Base-by-base conservation (phyloP, 192 early-diverging fungal species). In the Jimgerdemannia flammicorona region DNA sequence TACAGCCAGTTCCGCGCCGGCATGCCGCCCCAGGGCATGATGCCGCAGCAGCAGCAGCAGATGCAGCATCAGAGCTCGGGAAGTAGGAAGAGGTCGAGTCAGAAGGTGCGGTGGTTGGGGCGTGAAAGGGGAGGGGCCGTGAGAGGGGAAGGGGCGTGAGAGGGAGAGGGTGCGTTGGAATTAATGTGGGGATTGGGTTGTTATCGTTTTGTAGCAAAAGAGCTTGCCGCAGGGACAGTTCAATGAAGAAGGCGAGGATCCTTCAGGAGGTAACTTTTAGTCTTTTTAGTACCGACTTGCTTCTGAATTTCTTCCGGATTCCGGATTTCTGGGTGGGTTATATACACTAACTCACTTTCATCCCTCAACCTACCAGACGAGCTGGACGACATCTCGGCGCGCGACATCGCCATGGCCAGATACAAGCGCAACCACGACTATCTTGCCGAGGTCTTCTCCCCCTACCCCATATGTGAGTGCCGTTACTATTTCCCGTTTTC, bases 371-470 rank as follows among this genome's bases (percentile, higher is more conserved):
- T 41, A 70, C 64, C 74, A 87, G 90, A 91, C 68, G 90, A 88
- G 67, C 71, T 90, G 49, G 90, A 91, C 64, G 79, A 85, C 70
- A 77, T 90, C 63, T 85, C 86, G 20, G 72, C 89, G 4, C 78
- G 81, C 69, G 90, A 91, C 70, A 81, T 91, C n/a, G 84, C 90
- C 41, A 88, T 91, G 75, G 86, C 86, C 44, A 77, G 90, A 42
- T 91, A 87, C 66, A 88, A 87, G 72, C 82, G 88, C 10, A 88
- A 90, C 42, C 90, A 91, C 43, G 90, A 91, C 43, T 91, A 87
- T 66, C 72, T 91, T 49, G 85, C 87, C 10, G 90, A 91, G 44
- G 87, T 91, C n/a, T 91, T 91, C 70, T 88, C 90, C 11, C 87
- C 88, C 0, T 87, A 87, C 75, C 84, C 81, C n/a, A 77, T 80